Percentiles rank a stretch among this genome's conserved stretches.
phyloP scores from a whole-genome alignment of 441 rosid genomes.

The Gossypium schwendimanii region DNA sequence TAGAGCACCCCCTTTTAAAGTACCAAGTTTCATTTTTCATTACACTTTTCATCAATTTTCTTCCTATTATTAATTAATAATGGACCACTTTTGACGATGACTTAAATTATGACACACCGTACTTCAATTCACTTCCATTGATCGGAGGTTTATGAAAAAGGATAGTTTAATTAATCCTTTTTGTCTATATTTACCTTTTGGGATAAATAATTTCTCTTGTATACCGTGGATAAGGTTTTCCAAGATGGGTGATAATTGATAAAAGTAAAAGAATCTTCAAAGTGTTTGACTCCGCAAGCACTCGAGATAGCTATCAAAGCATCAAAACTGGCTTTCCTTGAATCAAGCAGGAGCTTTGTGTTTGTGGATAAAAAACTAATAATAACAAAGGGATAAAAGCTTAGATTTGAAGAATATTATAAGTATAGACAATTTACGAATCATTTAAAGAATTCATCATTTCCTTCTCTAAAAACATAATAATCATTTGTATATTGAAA shows the following conservation, averaged over 20 bases:
- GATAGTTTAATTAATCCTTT: too few species aligned
- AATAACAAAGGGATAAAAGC: background rate
- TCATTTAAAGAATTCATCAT: background rate
- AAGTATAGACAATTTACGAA: background rate
- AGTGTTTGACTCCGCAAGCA: background rate
- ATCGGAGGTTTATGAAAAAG: background rate
- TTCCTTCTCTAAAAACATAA: background rate
- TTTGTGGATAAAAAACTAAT: background rate
- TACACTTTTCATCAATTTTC: too few species aligned
- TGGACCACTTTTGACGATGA: background rate
- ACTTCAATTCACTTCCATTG: too few species aligned
- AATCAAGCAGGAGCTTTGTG: background rate
- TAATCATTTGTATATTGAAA: background rate
- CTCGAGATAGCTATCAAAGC: background rate
- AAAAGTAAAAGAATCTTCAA: background rate
- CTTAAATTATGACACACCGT: background rate
- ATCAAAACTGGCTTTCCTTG: background rate
- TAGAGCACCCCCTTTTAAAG: background rate
- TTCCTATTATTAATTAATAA: background rate
- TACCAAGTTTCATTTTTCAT: background rate
- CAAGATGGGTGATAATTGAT: background rate
- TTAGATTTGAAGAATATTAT: background rate
- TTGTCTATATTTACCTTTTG: background rate
- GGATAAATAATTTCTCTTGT: too few species aligned
- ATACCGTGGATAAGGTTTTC: background rate